Base-by-base conservation (phyloP, 306 rosid genomes). In the Rosa multiflora region DNA sequence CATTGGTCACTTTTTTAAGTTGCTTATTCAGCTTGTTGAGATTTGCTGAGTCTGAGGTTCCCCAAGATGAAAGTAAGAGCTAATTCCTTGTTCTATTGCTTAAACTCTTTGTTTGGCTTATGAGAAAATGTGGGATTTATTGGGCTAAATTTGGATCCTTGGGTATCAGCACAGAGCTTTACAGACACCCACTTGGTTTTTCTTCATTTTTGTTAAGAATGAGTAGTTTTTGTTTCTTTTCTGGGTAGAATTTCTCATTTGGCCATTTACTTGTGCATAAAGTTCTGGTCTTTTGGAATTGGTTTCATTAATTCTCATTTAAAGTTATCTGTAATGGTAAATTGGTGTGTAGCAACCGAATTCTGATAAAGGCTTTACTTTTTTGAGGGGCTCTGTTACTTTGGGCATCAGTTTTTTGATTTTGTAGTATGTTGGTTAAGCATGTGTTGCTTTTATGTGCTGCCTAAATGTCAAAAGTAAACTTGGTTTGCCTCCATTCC, bases 31-130 rank as follows among this genome's bases (percentile, higher is more conserved):
- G 82, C 46, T 80, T 82, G 80, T 85, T 83, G 71, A 71, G 86
- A 78, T 80, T 87, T 83, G 86, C 82, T 5, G 90, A 82, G 63
- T 80, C 92, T 11, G 76, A 59, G 77, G 73, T 93, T 48, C 86
- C 97, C 64, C 90, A 88, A 55, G 83, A 89, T 64, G 96, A 93
- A 82, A 90, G 96, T 83, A 53, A 78, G 83, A 48, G 48, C 42
- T 68, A 14, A 14, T 67, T 23, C 5, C 55, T n/a, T 12, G 20
- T 55, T 52, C 43, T 14, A 1, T 80, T 66, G 59, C 59, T 42
- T 74, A 6, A 6, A 11, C 10, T 3, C 66, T 66, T 20, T 12
- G 55, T 49, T 79, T 18, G n/a, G 64, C 1, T 48, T 35, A 40
- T 68, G 20, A 8, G 32, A 29, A 51, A 17, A 39, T 53, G 26